These are phyloP conservation scores for Umbellularia californica DNA, from an alignment of 164 flowering plant species.

Conservation along the genomic window DNA sequence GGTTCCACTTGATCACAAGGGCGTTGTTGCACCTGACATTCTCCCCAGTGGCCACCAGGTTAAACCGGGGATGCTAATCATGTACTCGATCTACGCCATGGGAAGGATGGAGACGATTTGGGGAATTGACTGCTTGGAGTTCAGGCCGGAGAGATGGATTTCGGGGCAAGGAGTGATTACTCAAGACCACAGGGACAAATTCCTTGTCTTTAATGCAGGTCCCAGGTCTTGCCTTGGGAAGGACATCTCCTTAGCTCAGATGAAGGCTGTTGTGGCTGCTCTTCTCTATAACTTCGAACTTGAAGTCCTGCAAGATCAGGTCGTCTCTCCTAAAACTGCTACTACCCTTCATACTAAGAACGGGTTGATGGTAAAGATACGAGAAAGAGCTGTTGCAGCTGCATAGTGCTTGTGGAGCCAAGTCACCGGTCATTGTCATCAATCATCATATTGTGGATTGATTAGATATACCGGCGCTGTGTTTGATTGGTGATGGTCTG, in stretches of 20 bases:
- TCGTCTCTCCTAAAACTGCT: neutral
- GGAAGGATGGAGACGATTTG: constrained; percentile 35
- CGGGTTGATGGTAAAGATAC: neutral
- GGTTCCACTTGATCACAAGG: constrained; percentile 21
- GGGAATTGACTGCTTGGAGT: constrained; percentile 37
- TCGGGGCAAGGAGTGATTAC: constrained; percentile 18
- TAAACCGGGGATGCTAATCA: constrained; percentile 14
- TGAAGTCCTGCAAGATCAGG: constrained; percentile 10
- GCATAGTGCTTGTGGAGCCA: no score
- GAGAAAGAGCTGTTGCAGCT: neutral
- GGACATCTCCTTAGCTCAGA: constrained; percentile 32
- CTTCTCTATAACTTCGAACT: constrained; percentile 24
- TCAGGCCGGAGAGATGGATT: constrained; percentile 51
- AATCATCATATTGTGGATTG: no score
- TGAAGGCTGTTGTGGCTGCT: constrained; percentile 30
- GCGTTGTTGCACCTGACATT: constrained; percentile 16
- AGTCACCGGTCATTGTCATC: no score
- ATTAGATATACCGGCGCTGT: no score
- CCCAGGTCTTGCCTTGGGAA: constrained; percentile 44
- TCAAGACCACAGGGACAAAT: neutral
- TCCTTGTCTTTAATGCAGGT: constrained; percentile 26
- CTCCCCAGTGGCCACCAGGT: constrained; percentile 27
- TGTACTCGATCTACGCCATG: constrained; percentile 22
- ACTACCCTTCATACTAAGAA: constrained; percentile 12
- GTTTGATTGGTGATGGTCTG: no score